phyloP scores from a whole-genome alignment of 2,329 filamentous ascomycete species.

The Zymoseptoria tritici region DNA sequence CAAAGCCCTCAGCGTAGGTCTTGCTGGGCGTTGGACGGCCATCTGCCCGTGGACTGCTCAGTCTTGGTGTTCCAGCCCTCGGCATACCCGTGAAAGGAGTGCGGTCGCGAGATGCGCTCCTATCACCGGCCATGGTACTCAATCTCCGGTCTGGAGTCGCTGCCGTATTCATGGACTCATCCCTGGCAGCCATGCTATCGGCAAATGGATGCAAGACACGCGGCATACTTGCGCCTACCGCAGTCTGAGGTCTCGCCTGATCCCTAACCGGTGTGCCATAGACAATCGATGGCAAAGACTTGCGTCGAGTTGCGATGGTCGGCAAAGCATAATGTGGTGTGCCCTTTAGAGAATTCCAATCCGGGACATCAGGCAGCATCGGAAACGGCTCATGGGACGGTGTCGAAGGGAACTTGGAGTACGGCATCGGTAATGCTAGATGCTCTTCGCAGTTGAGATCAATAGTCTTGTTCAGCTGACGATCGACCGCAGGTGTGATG shows the following conservation, averaged over 20 bases:
- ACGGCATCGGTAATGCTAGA: neutral
- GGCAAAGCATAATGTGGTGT: slow-evolving; percentile 27
- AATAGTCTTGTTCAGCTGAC: neutral
- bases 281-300: slow-evolving; percentile 24
- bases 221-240: slow-evolving; percentile 24
- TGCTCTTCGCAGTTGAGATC: neutral
- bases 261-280: slow-evolving; percentile 13
- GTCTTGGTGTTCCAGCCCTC: neutral
- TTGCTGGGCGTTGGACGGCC: neutral
- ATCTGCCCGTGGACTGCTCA: neutral
- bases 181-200: neutral
- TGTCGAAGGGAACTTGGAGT: neutral
- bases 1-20: neutral
- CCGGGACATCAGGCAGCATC: slow-evolving; percentile 6
- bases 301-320: slow-evolving; percentile 28
- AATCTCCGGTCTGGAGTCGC: neutral
- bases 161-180: neutral
- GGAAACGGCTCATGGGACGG: neutral
- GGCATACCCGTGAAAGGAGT: slow-evolving; percentile 2
- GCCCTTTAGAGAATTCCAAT: slow-evolving; percentile 3
- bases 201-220: slow-evolving; percentile 16
- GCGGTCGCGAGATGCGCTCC: slow-evolving; percentile 1
- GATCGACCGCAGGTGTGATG: neutral
- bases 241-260: slow-evolving; percentile 20
- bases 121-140: slow-evolving; percentile 1